Base-by-base conservation (phyloP, 2,329 filamentous ascomycete genomes). In the Ophiostoma triangulosporum region DNA sequence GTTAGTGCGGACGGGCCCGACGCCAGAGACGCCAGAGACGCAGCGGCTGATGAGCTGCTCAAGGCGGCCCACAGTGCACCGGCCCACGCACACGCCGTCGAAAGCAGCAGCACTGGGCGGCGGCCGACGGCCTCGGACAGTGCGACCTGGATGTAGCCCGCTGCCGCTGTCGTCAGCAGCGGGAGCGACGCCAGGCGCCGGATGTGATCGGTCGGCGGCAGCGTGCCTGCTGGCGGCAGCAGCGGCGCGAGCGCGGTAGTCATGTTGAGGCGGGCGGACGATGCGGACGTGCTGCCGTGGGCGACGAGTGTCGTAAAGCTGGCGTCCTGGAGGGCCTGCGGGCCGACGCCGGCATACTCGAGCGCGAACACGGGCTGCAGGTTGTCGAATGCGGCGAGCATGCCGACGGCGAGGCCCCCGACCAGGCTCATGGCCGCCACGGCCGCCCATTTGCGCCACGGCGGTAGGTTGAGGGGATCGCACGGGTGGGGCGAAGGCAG, bases 81-180 rank as follows among this genome's bases (percentile, higher is more conserved):
- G 1, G 59, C 59, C 64, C 66, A 68, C 5, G 65, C 64, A 36
- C 64, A 61, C 1, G 61, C 60, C 2, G 64, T 64, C 0, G 64
- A 62, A 14, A 67, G 51, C 6, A 70, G 59, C 15, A 69, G 57
- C 4, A 69, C 63, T 1, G 66, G 67, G 2, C 68, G 62, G 12
- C 68, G 64, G 6, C 68, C 68, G 27, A 68, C 58, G 43, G 62
- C 66, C 14, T 64, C 65, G 1, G 66, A 67, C n/a, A 70, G 59
- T 8, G 68, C 67, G 1, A 69, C 62, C n/a, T 68, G 63, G n/a
- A 68, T 50, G 56, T 66, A 67, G 27, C 62, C 64, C 4, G 66
- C 64, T 12, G 64, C 59, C 15, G 67, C 67, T 50, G 68, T 67
- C 51, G 64, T 63, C 20, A 69, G 55, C 17, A 69, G 57, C 22